Evolutionary conservation across 2,329 filamentous ascomycete species (phyloP), one percentile per base, ranked within the genome.

Genomic region (Phoma sp.): DNA sequence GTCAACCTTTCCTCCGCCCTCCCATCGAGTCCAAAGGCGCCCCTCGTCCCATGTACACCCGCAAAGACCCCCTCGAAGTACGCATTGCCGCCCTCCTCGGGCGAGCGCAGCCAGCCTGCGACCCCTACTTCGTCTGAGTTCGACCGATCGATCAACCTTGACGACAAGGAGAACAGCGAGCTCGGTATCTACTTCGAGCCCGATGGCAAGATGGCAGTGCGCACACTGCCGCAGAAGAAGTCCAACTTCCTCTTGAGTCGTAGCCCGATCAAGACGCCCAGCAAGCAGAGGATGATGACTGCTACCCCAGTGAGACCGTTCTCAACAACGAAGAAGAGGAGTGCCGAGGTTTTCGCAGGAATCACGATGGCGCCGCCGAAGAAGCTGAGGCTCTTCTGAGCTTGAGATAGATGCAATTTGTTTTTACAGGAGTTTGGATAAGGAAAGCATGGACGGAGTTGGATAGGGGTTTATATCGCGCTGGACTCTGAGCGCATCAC

Each of bases 251-350:
- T 68, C 9, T 55, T 67, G 26, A 30, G 71, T 72, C 56, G 72
- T 73, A 74, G 80, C 3, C 81, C 83, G 50, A 78, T 69, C 42
- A 68, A 81, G 64, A 84, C 82, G 1, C 83, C 83, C 1, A 81
- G 82, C 1, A 84, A 84, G 65, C 79, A 81, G 15, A 63, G 53
- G 28, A 64, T 62, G 38, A 65, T 73, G 20, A 47, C 47, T n/a
- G 52, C 67, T 20, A 65, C 64, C 9, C 65, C 70, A 4, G 29
- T 67, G 42, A 61, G 66, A 38, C 59, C 58, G 4, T 62, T 63
- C 39, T 61, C 64, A 3, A 65, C 62, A 1, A 57, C 50, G 12
- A 67, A 67, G 60, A 68, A 65, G 62, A 61, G 60, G 7, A 43
- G 59, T 1, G 57, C 57, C 7, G 62, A 65, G 11, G 36, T 42